Conservation (phyloP, 306 rosid genomes). For the Glycine tomentella region DNA sequence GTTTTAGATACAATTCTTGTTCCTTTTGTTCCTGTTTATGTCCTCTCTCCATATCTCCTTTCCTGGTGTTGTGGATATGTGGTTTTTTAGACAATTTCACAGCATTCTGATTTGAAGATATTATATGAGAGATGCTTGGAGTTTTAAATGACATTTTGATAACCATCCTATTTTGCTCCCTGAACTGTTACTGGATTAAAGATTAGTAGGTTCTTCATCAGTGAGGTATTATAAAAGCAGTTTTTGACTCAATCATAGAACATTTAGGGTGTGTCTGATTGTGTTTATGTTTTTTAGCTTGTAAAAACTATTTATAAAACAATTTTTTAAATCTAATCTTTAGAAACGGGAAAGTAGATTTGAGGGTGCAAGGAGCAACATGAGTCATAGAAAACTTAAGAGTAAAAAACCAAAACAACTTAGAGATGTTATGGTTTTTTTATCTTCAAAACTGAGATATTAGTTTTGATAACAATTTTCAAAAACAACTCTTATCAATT, state of each 20-base stretch:
- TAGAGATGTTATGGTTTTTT: not conserved
- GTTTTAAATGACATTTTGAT: conserved; percentile 28
- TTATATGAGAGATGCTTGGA: conserved; percentile 27
- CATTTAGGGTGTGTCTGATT: not conserved
- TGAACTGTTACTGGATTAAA: conserved; percentile 7
- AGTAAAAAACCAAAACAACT: not conserved
- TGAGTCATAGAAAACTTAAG: not conserved
- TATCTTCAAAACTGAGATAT: not conserved
- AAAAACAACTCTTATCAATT: not conserved
- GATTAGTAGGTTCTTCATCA: not conserved
- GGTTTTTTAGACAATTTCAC: conserved; percentile 8
- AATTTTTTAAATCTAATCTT: not conserved
- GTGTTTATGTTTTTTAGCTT: not conserved
- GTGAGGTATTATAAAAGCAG: conserved; percentile 12
- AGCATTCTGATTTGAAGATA: conserved; percentile 13
- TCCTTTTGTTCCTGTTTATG: conserved; percentile 17
- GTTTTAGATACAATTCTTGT: conserved; percentile 19
- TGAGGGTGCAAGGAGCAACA: not conserved
- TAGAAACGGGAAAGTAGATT: not conserved
- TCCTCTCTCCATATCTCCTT: not conserved
- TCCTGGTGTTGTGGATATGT: not conserved
- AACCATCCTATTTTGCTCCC: not conserved
- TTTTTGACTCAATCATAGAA: not conserved
- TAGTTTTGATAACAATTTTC: not conserved
- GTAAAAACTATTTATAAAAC: not conserved